Evolutionary conservation across 805 yeast genomes (phyloP).

Genomic region (Candida alai): DNA sequence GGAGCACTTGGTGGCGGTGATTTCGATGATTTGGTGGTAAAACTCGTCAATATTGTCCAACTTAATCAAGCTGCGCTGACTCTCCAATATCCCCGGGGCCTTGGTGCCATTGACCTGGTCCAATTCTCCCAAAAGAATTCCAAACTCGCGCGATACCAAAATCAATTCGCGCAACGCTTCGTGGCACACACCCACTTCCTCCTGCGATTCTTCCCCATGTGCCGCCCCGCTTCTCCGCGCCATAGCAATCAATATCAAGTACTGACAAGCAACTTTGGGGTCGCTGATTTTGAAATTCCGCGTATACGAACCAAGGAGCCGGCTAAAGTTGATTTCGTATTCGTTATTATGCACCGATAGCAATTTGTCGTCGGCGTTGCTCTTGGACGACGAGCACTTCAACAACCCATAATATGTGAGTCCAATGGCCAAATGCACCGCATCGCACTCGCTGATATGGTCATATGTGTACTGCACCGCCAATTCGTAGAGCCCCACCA

Average conservation of each 20-base stretch:
- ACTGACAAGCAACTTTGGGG: slow-evolving; percentile 90
- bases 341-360: slow-evolving; percentile 28
- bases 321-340: slow-evolving; percentile 47
- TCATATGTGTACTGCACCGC: slow-evolving; percentile 66
- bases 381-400: slow-evolving; percentile 38
- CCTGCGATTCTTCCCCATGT: slow-evolving; percentile 22
- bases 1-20: slow-evolving; percentile 81
- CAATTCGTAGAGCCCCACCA: slow-evolving; percentile 77
- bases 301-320: slow-evolving; percentile 75
- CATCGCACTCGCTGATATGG: slow-evolving; percentile 69
- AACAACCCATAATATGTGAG: slow-evolving; percentile 70
- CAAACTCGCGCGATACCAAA: slow-evolving; percentile 80
- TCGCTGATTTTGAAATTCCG: slow-evolving; percentile 79
- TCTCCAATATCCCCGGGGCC: slow-evolving; percentile 80
- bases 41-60: slow-evolving; percentile 58
- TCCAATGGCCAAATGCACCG: slow-evolving; percentile 85
- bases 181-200: slow-evolving; percentile 58
- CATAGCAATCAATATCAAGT: slow-evolving; percentile 67
- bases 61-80: slow-evolving; percentile 61
- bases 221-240: too few relatives aligned
- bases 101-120: slow-evolving; percentile 65
- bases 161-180: slow-evolving; percentile 82
- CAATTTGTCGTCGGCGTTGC: slow-evolving; percentile 32
- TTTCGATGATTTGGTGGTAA: slow-evolving; percentile 69
- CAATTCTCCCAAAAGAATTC: slow-evolving; percentile 78